Evolutionary conservation across 805 yeast species (phyloP).

Genomic region (Cyberlindnera petersonii): DNA sequence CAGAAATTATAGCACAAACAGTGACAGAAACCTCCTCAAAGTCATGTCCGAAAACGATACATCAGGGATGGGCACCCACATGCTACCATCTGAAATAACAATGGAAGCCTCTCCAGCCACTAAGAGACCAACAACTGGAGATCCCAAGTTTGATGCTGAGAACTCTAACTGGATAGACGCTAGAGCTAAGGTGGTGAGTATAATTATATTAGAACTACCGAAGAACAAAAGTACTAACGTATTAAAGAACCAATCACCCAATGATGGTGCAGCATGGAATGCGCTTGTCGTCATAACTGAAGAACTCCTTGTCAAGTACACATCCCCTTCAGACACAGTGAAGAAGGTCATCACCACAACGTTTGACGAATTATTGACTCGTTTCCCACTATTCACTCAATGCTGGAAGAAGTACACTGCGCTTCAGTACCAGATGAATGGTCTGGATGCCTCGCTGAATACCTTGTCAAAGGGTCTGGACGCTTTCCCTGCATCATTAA

Average conservation of each 20-base stretch:
- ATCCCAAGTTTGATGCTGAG: constrained; percentile 19
- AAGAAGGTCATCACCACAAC: constrained; percentile 31
- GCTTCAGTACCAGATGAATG: constrained; percentile 52
- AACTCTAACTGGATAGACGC: constrained; percentile 26
- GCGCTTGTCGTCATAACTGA: constrained; percentile 33
- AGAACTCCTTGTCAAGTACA: constrained; percentile 31
- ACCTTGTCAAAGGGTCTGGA: constrained; percentile 42
- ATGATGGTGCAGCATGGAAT: constrained; percentile 40
- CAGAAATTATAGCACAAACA: no score
- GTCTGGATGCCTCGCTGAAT: constrained; percentile 46
- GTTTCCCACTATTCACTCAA: constrained; percentile 55
- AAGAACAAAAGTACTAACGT: constrained; percentile 6
- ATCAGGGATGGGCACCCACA: no score
- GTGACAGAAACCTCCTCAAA: background rate
- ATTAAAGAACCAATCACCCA: constrained; percentile 12
- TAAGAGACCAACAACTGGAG: constrained; percentile 7
- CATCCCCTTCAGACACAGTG: constrained; percentile 30
- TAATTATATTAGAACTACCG: background rate
- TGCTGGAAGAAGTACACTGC: constrained; percentile 64
- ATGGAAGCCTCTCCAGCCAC: background rate
- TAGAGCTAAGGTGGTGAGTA: constrained; percentile 20
- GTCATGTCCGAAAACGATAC: no score
- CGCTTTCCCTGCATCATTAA: constrained; percentile 55
- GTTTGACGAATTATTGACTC: constrained; percentile 40
- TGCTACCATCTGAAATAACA: background rate